Base-by-base conservation (phyloP, 176 grass and related monocot species). In the Areca catechu region DNA sequence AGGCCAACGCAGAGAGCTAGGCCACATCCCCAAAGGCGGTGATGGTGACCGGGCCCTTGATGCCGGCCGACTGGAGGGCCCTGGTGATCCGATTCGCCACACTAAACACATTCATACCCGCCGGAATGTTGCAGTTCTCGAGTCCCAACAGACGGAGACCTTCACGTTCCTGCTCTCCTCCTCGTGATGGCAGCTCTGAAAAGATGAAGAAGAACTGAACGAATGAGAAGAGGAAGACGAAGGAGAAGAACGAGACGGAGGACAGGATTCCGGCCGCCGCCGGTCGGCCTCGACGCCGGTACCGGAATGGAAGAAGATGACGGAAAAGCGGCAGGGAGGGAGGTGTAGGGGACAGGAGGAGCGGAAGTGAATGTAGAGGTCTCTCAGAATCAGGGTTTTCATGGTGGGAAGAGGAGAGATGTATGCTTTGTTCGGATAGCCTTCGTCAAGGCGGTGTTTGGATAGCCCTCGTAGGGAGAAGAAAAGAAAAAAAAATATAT, bases 101-200 rank as follows among this genome's bases (percentile, higher is more conserved):
- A 64, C 74, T 80, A 72, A 58, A 61, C 22, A 76, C 75, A 72
- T 90, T 85, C 53, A 88, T 69, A 24, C 66, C 76, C 22, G 47
- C 34, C 24, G 92, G 92, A 48, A 97, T 51, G 22, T 49, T 0
- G 76, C 86, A 91, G 75, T 97, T 91, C 86, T 91, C 92, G 75
- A 90, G 83, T 97, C 92, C 92, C 86, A 97, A 77, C 74, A 91
- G 64, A 97, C 92, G 1, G 86, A 79, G 19, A 97, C 86, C 68
- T 76, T 79, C 37, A 97, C 77, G 24, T 48, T 61, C 72, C 50
- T 79, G 80, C 66, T 66, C 53, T 77, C 72, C 64, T 80, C 80
- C 16, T 15, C 68, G 10, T 73, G 51, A 60, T 67, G 17, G n/a
- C 57, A 73, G 56, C 57, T 62, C 70, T 24, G 58, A 48, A 55